Evolutionary conservation across 2,329 filamentous ascomycete species (phyloP), one percentile per base, ranked within the genome.

Genomic region (Xylaria sp.): DNA sequence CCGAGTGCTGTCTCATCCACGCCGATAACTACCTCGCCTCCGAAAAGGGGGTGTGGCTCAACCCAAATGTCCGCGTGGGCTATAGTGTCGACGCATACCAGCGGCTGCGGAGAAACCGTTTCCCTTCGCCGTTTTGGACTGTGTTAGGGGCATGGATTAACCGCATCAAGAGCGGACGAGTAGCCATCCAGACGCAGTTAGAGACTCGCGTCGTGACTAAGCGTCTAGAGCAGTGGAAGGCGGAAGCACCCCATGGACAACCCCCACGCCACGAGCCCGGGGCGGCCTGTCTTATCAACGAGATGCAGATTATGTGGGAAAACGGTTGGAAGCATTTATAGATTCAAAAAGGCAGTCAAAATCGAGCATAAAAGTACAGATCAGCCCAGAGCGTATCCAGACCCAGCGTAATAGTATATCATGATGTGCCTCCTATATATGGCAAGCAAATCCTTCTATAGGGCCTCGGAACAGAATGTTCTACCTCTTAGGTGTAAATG

Each of bases 1-100:
- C 83, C 1, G 87, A 89, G 72, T 88, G 86, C 72, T 89, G 87
- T 70, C 78, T 89, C 21, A 82, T 87, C 17, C 84, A 87, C 65
- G 82, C 82, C 1, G 85, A 87, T 67, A 87, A 87, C 67, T 80
- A 79, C 3, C 73, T 84, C 3, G 75, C 77, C 9, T 35, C 66
- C 4, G 64, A 71, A 42, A 74, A 80, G 50, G 83, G 84, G 17
- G 79, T 86, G 1, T 86, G 78, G 73, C 65, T 87, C n/a, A 87
- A 87, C 66, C 82, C 84, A 1, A 77, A 78, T 15, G 83, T 86
- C 7, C 78, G 83, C 5, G 84, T 87, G 3, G 83, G 78, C 0
- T 87, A 87, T 60, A 79, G 74, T 46, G 73, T 71, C 14, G 64
- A 73, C 11, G 78, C 80, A 1, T 82, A 81, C 61, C 69, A 72